Evolutionary conservation across 805 yeast species (phyloP).

Genomic region (Blastobotrys robertii): DNA sequence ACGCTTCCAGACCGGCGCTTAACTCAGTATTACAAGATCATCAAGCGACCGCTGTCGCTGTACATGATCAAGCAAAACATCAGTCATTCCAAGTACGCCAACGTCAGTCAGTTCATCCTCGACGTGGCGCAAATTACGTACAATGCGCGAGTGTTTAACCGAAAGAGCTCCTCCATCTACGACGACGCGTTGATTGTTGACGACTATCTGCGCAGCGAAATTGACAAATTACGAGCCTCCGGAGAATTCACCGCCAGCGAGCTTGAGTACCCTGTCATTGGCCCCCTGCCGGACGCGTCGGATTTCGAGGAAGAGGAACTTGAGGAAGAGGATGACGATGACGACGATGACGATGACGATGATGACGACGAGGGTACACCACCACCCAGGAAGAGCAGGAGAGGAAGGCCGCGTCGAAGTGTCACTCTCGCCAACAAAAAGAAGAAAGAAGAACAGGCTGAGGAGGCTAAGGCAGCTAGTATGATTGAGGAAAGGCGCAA

Average conservation of each 20-base stretch:
- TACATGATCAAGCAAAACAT: slow-evolving; percentile 53
- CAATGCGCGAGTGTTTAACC: slow-evolving; percentile 83
- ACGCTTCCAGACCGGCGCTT: slow-evolving; percentile 63
- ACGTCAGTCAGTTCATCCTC: slow-evolving; percentile 57
- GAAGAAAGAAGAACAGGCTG: slow-evolving; percentile 22
- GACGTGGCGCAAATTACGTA: slow-evolving; percentile 80
- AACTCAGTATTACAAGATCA: slow-evolving; percentile 71
- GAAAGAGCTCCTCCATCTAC: slow-evolving; percentile 56
- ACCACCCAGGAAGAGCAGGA: slow-evolving; percentile 21
- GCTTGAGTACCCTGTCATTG: slow-evolving; percentile 53
- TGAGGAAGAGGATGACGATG: slow-evolving; percentile 24
- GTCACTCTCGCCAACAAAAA: slow-evolving; percentile 14
- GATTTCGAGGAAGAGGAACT: slow-evolving; percentile 20
- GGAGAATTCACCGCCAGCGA: slow-evolving; percentile 27
- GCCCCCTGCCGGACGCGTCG: slow-evolving; percentile 50
- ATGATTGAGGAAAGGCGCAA: slow-evolving; percentile 36
- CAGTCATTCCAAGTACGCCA: slow-evolving; percentile 43
- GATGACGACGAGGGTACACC: slow-evolving; percentile 19
- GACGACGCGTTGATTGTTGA: slow-evolving; percentile 57
- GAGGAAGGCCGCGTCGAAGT: slow-evolving; percentile 21
- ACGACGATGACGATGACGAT: slow-evolving; percentile 24
- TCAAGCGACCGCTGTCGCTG: slow-evolving; percentile 73
- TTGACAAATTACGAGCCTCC: slow-evolving; percentile 40
- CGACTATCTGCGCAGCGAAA: slow-evolving; percentile 36
- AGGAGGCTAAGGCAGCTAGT: slow-evolving; percentile 19